Evolutionary conservation across 1,139 yeast genomes (phyloP).

Genomic region (Scheffersomyces titani): DNA sequence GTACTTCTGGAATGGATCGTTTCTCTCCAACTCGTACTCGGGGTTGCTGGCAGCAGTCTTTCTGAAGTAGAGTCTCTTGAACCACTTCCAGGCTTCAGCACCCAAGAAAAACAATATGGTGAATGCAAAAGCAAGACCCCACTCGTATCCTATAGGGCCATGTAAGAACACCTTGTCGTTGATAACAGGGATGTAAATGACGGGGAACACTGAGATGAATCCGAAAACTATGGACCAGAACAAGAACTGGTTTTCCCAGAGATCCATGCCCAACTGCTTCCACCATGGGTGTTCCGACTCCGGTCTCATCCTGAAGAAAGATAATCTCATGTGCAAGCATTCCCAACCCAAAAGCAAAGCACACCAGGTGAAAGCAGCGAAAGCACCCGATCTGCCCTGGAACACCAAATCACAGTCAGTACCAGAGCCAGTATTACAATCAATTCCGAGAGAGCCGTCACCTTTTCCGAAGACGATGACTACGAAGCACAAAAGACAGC

Average conservation of each 20-base stretch:
- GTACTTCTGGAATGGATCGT: conserved; percentile 26
- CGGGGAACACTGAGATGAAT: conserved; percentile 26
- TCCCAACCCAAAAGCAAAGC: conserved; percentile 32
- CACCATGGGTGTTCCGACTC: conserved; percentile 28
- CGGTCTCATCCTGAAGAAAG: conserved; percentile 27
- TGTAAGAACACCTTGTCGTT: conserved; percentile 29
- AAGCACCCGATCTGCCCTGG: conserved; percentile 26
- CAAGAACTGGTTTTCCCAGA: conserved; percentile 26
- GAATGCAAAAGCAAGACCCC: conserved; percentile 28
- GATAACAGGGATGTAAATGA: conserved; percentile 29
- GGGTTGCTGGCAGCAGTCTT: conserved; percentile 21
- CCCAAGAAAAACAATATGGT: conserved; percentile 21
- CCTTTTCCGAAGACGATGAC: conserved; percentile 33
- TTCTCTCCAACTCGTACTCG: conserved; percentile 29
- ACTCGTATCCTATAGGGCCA: conserved; percentile 26
- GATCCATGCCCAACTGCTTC: conserved; percentile 25
- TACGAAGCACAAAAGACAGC: conserved; percentile 32
- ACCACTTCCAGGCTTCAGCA: conserved; percentile 28
- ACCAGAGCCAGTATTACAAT: conserved; percentile 22
- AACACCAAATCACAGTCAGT: conserved; percentile 23
- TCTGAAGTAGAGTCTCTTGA: conserved; percentile 21
- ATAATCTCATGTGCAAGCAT: conserved; percentile 25
- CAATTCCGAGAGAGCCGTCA: conserved; percentile 30
- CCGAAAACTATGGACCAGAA: conserved; percentile 28
- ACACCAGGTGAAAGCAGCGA: conserved; percentile 32